Evolutionary conservation across 2,329 filamentous ascomycete species (phyloP), one percentile per base, ranked within the genome.

Genomic region (Xylaria sp.): DNA sequence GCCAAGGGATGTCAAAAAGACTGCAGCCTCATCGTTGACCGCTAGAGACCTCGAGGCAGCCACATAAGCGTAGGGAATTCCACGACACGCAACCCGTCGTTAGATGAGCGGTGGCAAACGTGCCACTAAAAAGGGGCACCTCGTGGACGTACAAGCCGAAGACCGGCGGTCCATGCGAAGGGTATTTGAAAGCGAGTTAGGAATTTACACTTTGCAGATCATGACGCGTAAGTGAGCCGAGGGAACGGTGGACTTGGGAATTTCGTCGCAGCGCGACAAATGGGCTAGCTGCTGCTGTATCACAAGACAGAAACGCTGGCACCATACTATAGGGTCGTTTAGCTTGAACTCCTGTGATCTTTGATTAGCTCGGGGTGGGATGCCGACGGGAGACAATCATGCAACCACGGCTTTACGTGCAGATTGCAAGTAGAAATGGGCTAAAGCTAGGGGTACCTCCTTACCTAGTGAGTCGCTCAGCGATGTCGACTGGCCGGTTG

Each of bases 231-330:
- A 60, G 52, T 49, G 60, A 54, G 19, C 17, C 45, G 56, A 53
- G 3, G 33, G 19, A n/a, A 49, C 11, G 51, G 51, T 12, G 35
- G n/a, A 28, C 3, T 25, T 23, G 37, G 43, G 15, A 47, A 42
- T 17, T 9, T 46, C 23, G 45, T 50, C 38, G 37, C 25, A 62
- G 9, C 28, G 40, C 54, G 47, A 60, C 64, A 64, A 53, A 55
- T 61, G 54, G 54, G 56, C 55, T 51, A 49, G 38, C n/a, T 37
- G 53, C 58, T 45, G 64, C 47, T 47, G 64, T 66, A 60, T 45
- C 40, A 66, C 64, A 19, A 42, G 42, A 63, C 50, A 50, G 57
- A 50, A 66, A 51, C 33, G 58, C 55, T 66, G 64, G 57, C 64
- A 54, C 35, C 50, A 25, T 53, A 17, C 55, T 14, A 64, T 66